phyloP scores from a whole-genome alignment of 2,329 filamentous ascomycete genomes.

The Pseudogymnoascus sp. region DNA sequence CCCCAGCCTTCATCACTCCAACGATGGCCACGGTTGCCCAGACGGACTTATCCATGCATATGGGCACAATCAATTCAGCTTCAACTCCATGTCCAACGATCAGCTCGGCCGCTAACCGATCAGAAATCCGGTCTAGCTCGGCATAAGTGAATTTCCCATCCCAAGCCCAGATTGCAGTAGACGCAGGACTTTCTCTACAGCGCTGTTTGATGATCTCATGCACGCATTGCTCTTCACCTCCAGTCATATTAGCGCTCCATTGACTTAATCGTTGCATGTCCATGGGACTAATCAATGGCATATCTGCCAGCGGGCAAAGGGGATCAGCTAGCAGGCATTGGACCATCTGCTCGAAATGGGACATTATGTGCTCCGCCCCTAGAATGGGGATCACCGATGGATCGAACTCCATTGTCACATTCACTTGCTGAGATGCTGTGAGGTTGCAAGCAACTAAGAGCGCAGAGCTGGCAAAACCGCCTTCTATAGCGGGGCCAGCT shows the following conservation, averaged over 20 bases:
- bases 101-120: constrained; percentile 13
- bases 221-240: background rate
- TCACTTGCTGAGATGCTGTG: background rate
- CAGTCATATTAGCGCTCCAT: background rate
- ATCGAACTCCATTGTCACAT: background rate
- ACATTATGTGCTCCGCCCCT: background rate
- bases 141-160: constrained; percentile 17
- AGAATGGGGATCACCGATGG: background rate
- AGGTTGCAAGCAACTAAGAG: background rate
- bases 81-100: constrained; percentile 14
- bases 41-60: constrained; percentile 21
- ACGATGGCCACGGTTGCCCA: constrained; percentile 20
- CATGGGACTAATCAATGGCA: background rate
- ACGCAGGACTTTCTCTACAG: constrained; percentile 9
- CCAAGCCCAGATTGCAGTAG: constrained; percentile 18
- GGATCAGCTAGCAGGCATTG: background rate
- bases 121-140: constrained; percentile 13
- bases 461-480: background rate
- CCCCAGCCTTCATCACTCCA: constrained; percentile 20
- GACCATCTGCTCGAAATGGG: background rate
- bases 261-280: background rate
- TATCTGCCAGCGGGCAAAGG: background rate
- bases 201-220: constrained; percentile 12
- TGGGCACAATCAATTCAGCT: constrained; percentile 14
- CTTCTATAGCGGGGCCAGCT: background rate